Evolutionary conservation across 768 basidiomycete genomes (phyloP), one percentile per base, ranked within the genome.

Genomic region (Exidia glandulosa): DNA sequence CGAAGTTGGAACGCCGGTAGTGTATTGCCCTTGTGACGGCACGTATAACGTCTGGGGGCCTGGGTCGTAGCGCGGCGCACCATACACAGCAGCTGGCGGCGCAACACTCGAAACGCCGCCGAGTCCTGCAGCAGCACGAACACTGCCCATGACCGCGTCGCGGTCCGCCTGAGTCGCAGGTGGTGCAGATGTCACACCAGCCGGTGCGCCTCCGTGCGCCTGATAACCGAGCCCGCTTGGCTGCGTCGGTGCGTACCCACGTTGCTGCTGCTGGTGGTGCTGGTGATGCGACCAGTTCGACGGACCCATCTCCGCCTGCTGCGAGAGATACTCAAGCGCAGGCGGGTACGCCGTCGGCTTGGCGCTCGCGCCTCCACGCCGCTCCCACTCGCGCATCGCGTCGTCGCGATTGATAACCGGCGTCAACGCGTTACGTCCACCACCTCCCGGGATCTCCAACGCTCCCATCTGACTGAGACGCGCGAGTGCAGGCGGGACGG

Each of bases 331-430:
- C 69, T 95, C 94, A 33, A 98, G 78, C 67, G 94, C 92, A 5
- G 89, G 92, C 29, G 87, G 85, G 67, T 87, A 84, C 16, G 84
- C 81, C n/a, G 83, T 82, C 13, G 76, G 73, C 63, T 74, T 68
- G 1, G 82, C 78, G 66, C 87, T 87, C 19, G 86, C 90, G 12
- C 84, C 74, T 68, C 93, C 89, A 62, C 94, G 76, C 64, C 93
- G 74, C 73, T 98, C 96, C 95, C 95, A 98, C 73, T 97, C 95
- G 47, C 87, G 83, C 77, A 92, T 88, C 48, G 90, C 88, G 63
- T 99, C 95, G 64, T 98, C 95, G 57, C 95, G 81, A 66, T 95
- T 94, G 64, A 98, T 74, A 32, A 96, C 94, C 2, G 95, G 95
- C 14, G 93, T 96, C 71, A 96, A 71, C 25, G 90, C 88, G 66